Conservation (phyloP, 805 yeast genomes). For the Candida multigemmis region DNA sequence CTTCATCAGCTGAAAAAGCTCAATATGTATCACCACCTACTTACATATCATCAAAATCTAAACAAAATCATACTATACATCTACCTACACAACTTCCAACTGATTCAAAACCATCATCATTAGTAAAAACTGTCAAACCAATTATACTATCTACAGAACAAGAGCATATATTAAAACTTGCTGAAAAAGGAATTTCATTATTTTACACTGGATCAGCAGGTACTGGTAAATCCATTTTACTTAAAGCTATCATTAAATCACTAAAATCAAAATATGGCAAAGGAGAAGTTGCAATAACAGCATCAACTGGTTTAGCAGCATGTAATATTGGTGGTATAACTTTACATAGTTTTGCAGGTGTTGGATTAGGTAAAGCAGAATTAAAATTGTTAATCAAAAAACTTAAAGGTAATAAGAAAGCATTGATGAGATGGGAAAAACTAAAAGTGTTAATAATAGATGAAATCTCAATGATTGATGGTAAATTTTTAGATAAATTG, state of each 20-base stretch:
- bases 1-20: too few relatives aligned
- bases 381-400: conserved; percentile 38
- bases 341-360: conserved; percentile 67
- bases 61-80: conserved; percentile 3
- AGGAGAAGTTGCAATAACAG: conserved; percentile 63
- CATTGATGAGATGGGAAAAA: conserved; percentile 44
- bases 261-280: conserved; percentile 36
- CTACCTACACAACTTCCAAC: conserved; percentile 6
- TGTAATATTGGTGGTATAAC: conserved; percentile 77
- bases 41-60: not conserved
- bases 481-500: conserved; percentile 53
- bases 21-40: too few relatives aligned
- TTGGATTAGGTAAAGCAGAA: conserved; percentile 60
- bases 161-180: conserved; percentile 54
- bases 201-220: conserved; percentile 98
- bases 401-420: conserved; percentile 43
- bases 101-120: not conserved
- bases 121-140: conserved; percentile 22
- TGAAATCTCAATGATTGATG: conserved; percentile 78
- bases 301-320: conserved; percentile 81
- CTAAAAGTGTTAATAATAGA: conserved; percentile 60
- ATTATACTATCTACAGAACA: conserved; percentile 46
- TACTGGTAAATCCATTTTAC: conserved; percentile 91
- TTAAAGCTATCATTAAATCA: conserved; percentile 51
- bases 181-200: conserved; percentile 53